These are phyloP conservation scores for Colletotrichum graminicola DNA, from an alignment of 2,329 filamentous ascomycete species.

Conservation along the genomic window DNA sequence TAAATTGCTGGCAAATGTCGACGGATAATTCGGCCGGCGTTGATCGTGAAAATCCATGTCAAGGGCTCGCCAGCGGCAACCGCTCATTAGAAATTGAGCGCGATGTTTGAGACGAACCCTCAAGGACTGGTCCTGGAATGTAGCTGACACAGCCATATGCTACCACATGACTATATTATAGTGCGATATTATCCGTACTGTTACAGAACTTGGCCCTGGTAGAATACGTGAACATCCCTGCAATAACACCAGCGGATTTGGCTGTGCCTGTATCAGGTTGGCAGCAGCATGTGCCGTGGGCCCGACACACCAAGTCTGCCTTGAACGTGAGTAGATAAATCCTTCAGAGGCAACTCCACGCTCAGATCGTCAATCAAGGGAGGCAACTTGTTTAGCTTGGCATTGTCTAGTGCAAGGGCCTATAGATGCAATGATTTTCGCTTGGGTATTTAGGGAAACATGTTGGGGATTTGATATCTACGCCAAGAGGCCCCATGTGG, in stretches of 20 bases:
- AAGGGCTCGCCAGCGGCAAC: constrained; percentile 15
- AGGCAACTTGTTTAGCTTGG: background rate
- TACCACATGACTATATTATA: background rate
- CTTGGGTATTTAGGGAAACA: background rate
- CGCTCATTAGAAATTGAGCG: background rate
- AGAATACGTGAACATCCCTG: constrained; percentile 2
- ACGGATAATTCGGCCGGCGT: background rate
- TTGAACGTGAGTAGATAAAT: background rate
- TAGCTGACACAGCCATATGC: constrained; percentile 1
- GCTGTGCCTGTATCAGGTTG: constrained; percentile 23
- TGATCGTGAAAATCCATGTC: constrained; percentile 18
- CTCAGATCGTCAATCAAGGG: background rate
- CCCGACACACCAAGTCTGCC: background rate
- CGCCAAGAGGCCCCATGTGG: background rate
- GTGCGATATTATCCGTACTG: constrained; percentile 10
- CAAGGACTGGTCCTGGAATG: background rate
- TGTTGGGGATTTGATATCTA: background rate
- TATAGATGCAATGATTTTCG: background rate
- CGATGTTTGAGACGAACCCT: constrained; percentile 9
- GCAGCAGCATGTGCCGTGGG: constrained; percentile 33
- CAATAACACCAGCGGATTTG: background rate
- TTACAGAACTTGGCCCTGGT: background rate
- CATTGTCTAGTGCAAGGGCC: background rate
- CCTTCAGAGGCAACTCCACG: background rate
- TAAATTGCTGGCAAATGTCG: background rate